phyloP scores from a whole-genome alignment of 179 eudicot genomes.

The Gypsophila paniculata region DNA sequence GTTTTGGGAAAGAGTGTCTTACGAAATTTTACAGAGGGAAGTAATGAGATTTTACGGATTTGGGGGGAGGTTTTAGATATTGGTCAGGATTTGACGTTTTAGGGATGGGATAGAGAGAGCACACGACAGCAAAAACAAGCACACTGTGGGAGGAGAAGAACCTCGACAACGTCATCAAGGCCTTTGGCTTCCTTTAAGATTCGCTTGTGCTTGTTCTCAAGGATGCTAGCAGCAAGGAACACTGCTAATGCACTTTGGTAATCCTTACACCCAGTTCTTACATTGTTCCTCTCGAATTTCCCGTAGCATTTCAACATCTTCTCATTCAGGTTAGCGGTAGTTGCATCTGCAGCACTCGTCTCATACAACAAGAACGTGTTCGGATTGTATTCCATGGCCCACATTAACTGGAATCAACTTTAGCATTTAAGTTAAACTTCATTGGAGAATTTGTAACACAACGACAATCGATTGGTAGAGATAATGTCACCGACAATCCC shows the following conservation, averaged over 20 bases:
- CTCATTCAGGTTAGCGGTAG: slow-evolving; percentile 31
- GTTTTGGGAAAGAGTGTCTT: too few relatives aligned
- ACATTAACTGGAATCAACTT: slow-evolving; percentile 42
- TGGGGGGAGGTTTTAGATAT: too few relatives aligned
- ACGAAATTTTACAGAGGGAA: too few relatives aligned
- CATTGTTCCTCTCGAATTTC: slow-evolving; percentile 44
- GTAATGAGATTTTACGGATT: too few relatives aligned
- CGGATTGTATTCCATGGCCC: slow-evolving; percentile 58
- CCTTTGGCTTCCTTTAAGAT: slow-evolving; percentile 47
- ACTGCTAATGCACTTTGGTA: slow-evolving; percentile 45
- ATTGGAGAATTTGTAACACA: background rate
- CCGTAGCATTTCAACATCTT: slow-evolving; percentile 38
- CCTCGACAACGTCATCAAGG: slow-evolving; percentile 45
- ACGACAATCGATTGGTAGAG: too few relatives aligned
- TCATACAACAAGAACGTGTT: slow-evolving; percentile 42
- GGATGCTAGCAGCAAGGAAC: slow-evolving; percentile 51
- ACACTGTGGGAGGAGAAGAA: slow-evolving; percentile 22
- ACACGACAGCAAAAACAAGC: background rate
- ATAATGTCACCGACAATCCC: too few relatives aligned
- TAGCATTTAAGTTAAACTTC: slow-evolving; percentile 23
- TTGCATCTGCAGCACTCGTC: slow-evolving; percentile 36
- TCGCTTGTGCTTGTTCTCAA: slow-evolving; percentile 45
- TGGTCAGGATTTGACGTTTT: too few relatives aligned
- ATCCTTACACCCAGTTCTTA: slow-evolving; percentile 37
- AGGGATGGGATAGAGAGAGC: too few relatives aligned